Percentiles rank a stretch among this genome's conserved stretches.
Conservation (phyloP, 495 filamentous ascomycete species). For the Aspergillus avenaceus region DNA sequence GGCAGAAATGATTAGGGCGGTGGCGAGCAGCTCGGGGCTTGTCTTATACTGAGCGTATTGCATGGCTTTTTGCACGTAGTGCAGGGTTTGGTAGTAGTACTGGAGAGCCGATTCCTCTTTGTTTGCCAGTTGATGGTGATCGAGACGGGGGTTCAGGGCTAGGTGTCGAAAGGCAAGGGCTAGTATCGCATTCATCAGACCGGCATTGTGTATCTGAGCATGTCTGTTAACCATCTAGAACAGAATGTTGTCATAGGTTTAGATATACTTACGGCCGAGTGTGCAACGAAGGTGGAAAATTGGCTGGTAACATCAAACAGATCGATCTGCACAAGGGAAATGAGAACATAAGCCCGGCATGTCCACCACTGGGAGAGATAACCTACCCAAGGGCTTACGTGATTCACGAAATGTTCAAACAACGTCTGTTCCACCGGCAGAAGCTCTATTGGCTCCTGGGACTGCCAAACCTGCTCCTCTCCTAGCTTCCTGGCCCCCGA, state of each 20-base stretch:
- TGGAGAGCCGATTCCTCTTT: constrained; percentile 5
- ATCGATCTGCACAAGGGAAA: constrained; percentile 10
- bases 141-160: constrained; percentile 9
- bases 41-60: constrained; percentile 2
- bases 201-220: constrained; percentile 13
- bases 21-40: constrained; percentile 8
- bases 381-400: constrained; percentile 14
- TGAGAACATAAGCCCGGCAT: neutral
- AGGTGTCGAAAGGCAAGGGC: constrained; percentile 19
- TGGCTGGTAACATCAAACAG: constrained; percentile 10
- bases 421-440: constrained; percentile 1
- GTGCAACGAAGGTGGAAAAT: constrained; percentile 12
- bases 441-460: constrained; percentile 14
- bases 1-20: constrained; percentile 8
- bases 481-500: neutral
- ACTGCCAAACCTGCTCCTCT: constrained; percentile 16
- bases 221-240: no score
- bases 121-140: neutral
- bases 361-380: neutral
- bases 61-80: constrained; percentile 7
- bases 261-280: constrained; percentile 11
- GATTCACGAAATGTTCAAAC: constrained; percentile 17
- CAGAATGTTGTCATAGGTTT: neutral
- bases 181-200: constrained; percentile 18
- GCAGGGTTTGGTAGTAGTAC: constrained; percentile 22